Evolutionary conservation across 2,329 filamentous ascomycete species (phyloP).

Genomic region (Kalaharituber pfeilii): DNA sequence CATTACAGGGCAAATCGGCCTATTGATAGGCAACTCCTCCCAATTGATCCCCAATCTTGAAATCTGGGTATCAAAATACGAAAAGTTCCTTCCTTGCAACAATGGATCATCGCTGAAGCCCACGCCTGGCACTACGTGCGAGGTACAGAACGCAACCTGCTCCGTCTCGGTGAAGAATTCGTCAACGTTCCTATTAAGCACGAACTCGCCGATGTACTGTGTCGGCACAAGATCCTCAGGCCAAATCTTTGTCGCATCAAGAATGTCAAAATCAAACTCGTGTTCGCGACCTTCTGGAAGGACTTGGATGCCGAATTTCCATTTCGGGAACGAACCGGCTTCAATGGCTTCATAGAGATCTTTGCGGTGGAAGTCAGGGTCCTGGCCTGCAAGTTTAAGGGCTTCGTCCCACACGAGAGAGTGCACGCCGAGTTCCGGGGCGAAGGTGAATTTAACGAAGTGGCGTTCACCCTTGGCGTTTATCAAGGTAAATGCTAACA

Average conservation of each 20-base stretch:
- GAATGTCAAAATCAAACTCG: conserved; percentile 68
- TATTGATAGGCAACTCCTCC: conserved; percentile 61
- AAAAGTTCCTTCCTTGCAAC: conserved; percentile 54
- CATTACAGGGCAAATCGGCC: conserved; percentile 55
- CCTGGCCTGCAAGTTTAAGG: conserved; percentile 53
- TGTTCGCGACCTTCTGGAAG: conserved; percentile 54
- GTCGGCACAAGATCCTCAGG: conserved; percentile 60
- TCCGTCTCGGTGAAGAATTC: conserved; percentile 72
- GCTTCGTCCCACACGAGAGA: conserved; percentile 67
- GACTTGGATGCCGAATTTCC: conserved; percentile 69
- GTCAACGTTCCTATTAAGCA: conserved; percentile 54
- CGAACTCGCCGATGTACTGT: conserved; percentile 59
- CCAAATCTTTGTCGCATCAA: conserved; percentile 76
- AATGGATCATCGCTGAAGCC: conserved; percentile 62
- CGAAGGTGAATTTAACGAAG: conserved; percentile 67
- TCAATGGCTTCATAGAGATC: conserved; percentile 60
- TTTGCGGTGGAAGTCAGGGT: conserved; percentile 68
- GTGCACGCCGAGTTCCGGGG: conserved; percentile 56
- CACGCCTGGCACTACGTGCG: conserved; percentile 61
- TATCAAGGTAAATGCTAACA: conserved; percentile 41
- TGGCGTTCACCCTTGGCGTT: conserved; percentile 50
- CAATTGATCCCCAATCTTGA: conserved; percentile 56
- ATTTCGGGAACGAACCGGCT: conserved; percentile 51
- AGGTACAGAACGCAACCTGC: conserved; percentile 67
- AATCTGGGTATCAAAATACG: conserved; percentile 50